Percentiles rank a stretch among this genome's conserved stretches.
These are phyloP conservation scores for Aciculosporium take DNA, from an alignment of 2,329 filamentous ascomycete genomes.

Conservation along the genomic window DNA sequence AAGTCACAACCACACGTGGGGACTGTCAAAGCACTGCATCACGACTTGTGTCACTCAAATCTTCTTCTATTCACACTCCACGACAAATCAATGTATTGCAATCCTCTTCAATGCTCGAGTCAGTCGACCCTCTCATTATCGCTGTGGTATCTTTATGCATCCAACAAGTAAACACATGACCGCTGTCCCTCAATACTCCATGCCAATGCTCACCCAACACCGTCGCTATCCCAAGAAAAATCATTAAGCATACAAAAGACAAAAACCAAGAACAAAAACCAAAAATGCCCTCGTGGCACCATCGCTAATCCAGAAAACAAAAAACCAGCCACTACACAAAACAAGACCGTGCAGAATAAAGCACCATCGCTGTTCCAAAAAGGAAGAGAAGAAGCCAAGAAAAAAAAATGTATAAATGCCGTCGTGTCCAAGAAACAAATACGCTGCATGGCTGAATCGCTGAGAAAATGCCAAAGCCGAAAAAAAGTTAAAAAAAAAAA, in stretches of 20 bases:
- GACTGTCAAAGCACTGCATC: not conserved
- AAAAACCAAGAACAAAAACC: not conserved
- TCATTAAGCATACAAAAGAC: not conserved
- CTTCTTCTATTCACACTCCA: not conserved
- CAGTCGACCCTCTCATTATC: not conserved
- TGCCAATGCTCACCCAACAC: not conserved
- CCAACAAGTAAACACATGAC: not conserved
- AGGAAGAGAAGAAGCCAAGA: not conserved
- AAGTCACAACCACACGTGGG: too few species aligned
- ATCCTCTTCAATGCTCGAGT: not conserved
- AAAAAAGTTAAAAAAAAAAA: not conserved
- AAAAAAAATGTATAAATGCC: not conserved
- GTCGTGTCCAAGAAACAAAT: not conserved
- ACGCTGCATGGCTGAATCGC: not conserved
- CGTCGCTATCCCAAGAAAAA: slow-evolving; percentile 3
- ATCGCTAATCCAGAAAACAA: too few species aligned
- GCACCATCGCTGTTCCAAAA: not conserved
- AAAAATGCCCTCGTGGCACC: not conserved
- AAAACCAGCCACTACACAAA: too few species aligned
- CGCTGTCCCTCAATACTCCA: not conserved
- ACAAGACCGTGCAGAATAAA: too few species aligned
- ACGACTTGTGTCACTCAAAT: not conserved
- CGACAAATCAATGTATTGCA: not conserved
- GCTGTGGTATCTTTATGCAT: slow-evolving; percentile 2
- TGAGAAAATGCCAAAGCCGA: not conserved